Evolutionary conservation across 2,329 filamentous ascomycete species (phyloP), one percentile per base, ranked within the genome.

Genomic region (Cadophora sp.): DNA sequence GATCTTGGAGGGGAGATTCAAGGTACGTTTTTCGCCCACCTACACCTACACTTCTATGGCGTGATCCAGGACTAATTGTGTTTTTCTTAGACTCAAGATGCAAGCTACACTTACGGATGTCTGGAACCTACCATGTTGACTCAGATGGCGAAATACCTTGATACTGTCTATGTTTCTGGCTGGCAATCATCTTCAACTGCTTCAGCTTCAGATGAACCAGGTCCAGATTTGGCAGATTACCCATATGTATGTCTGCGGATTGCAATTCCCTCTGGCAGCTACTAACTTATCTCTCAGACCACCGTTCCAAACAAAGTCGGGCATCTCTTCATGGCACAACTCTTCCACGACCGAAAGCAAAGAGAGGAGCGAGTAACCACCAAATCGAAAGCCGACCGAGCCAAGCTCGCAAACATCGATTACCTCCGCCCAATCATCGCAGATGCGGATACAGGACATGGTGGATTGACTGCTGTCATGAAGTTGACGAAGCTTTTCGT

Each of bases 281-380:
- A 64, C 64, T 64, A 68, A 72, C 75, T 18, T 43, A 47, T 3
- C 30, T 27, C 50, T 3, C 69, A 96, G 93, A 97, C 96, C 73
- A 99, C 96, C 51, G 96, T 99, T 24, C 96, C 96, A 62, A 97
- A 98, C 85, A 99, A 99, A 82, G 96, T 99, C 72, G 89, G 92
- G 78, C 96, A 99, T 79, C 88, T 99, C 62, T 99, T 97, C 88
- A 94, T 96, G 89, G 95, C 96, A 16, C 96, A 99, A 82, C 89
- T 98, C 66, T 99, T 99, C 91, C 96, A 99, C 83, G 96, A 99
- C 86, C 92, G 96, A 77, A 99, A 99, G 83, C 96, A 99, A 83
- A 91, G 96, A 72, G 94, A 98, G 80, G 96, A 98, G 81, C 93
- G 96, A 67, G 83, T 98, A 62, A 91, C 88, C 71, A 89, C 75